Evolutionary conservation across 176 grass and related monocot genomes (phyloP).

Genomic region (Ananas comosus): DNA sequence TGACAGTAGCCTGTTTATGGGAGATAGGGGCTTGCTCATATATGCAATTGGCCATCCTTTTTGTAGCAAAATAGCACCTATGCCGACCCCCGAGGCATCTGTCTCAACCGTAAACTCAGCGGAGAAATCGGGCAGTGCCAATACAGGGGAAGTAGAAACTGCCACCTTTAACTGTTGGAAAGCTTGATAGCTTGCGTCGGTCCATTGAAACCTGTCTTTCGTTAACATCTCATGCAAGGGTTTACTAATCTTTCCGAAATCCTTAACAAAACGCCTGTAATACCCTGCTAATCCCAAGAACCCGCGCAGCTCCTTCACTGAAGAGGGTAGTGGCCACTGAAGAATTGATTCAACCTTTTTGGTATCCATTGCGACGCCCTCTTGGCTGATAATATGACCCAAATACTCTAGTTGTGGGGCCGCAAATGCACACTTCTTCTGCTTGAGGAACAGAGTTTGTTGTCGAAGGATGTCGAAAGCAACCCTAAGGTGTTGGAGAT

Average conservation of each 20-base stretch:
- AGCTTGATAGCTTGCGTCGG: not conserved
- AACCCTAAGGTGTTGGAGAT: not conserved
- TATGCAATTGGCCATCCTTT: not conserved
- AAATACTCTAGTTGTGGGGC: not conserved
- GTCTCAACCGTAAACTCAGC: not conserved
- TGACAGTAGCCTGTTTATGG: fast-evolving
- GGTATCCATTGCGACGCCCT: not conserved
- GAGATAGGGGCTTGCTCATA: not conserved
- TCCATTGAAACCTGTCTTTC: not conserved
- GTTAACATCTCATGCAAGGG: not conserved
- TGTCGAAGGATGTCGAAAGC: not conserved
- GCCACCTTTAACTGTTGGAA: not conserved
- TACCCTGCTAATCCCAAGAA: not conserved
- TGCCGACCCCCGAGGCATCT: not conserved
- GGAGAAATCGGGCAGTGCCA: not conserved
- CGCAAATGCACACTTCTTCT: not conserved
- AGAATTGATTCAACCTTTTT: not conserved
- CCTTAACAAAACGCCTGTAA: not conserved
- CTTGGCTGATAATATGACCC: not conserved
- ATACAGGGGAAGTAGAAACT: not conserved
- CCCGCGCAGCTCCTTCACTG: not conserved
- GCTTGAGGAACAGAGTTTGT: not conserved
- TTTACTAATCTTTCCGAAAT: not conserved
- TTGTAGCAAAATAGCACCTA: not conserved
- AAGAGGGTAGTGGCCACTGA: not conserved